A percentile compares a stretch with the other conserved stretches of the same genome.
Conservation (phyloP, 495 filamentous ascomycete genomes). For the Xylaria venustula region DNA sequence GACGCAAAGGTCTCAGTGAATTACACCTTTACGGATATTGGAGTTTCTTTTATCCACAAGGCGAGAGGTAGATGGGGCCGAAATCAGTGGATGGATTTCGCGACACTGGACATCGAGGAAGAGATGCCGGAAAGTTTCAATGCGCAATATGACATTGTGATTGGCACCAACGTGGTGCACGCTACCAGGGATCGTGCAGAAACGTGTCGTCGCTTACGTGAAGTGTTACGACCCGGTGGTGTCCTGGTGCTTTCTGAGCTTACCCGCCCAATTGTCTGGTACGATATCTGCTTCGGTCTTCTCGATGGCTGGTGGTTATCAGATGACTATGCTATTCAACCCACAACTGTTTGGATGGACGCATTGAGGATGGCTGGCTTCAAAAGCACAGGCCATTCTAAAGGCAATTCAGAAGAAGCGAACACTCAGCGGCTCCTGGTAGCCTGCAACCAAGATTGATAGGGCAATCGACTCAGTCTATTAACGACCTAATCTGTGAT, state of each 20-base stretch:
- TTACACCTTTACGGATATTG: slow-evolving; percentile 53
- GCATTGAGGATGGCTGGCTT: slow-evolving; percentile 33
- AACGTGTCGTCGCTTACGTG: slow-evolving; percentile 28
- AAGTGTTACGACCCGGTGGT: slow-evolving; percentile 37
- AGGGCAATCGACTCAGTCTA: too few species aligned
- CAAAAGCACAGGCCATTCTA: background rate
- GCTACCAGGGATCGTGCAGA: slow-evolving; percentile 33
- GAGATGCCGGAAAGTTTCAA: slow-evolving; percentile 33
- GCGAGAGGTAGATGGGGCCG: slow-evolving; percentile 34
- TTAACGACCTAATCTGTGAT: too few species aligned
- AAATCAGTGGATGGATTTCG: slow-evolving; percentile 38
- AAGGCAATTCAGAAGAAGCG: too few species aligned
- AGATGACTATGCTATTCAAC: slow-evolving; percentile 38
- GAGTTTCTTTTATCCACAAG: slow-evolving; percentile 35
- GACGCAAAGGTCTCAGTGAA: slow-evolving; percentile 38
- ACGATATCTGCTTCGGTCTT: slow-evolving; percentile 47
- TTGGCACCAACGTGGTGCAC: slow-evolving; percentile 44
- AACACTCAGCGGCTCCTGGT: too few species aligned
- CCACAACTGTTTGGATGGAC: slow-evolving; percentile 32
- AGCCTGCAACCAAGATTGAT: too few species aligned
- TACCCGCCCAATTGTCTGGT: slow-evolving; percentile 37
- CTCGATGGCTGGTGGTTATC: slow-evolving; percentile 54
- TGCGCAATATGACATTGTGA: slow-evolving; percentile 36
- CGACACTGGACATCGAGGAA: slow-evolving; percentile 39
- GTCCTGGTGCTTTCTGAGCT: slow-evolving; percentile 42